phyloP scores from a whole-genome alignment of 1,284 basidiomycete species.

The Rhodotorula sp. region DNA sequence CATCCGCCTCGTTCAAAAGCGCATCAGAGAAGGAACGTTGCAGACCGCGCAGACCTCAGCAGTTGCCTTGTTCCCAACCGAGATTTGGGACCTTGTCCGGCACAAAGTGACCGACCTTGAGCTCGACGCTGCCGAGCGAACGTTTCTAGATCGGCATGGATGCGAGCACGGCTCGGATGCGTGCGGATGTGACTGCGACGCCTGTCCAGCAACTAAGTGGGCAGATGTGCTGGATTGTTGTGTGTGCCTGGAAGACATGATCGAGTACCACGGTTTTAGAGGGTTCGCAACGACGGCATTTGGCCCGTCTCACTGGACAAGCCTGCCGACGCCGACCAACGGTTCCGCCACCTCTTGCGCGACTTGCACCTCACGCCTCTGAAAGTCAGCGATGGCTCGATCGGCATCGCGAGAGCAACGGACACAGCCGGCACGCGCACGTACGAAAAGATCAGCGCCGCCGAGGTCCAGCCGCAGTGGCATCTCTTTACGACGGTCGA shows the following conservation, averaged over 20 bases:
- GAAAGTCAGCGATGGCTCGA: not conserved
- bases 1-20: not conserved
- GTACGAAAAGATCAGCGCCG: not conserved
- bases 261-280: no score
- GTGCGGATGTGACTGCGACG: not conserved
- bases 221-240: no score
- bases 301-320: not conserved
- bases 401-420: not conserved
- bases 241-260: no score
- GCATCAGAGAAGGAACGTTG: not conserved
- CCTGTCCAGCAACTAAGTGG: not conserved
- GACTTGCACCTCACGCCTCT: not conserved
- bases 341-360: not conserved
- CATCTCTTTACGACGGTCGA: not conserved
- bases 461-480: not conserved
- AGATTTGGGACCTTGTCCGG: conserved; percentile 2
- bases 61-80: not conserved
- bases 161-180: no score
- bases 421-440: not conserved
- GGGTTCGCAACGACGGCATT: not conserved
- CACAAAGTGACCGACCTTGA: not conserved
- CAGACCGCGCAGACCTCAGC: fast-evolving
- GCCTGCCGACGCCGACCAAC: not conserved
- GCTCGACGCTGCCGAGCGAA: not conserved
- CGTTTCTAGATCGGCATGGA: no score